phyloP scores from a whole-genome alignment of 352 stramenopile species.

The Phytophthora citricola region DNA sequence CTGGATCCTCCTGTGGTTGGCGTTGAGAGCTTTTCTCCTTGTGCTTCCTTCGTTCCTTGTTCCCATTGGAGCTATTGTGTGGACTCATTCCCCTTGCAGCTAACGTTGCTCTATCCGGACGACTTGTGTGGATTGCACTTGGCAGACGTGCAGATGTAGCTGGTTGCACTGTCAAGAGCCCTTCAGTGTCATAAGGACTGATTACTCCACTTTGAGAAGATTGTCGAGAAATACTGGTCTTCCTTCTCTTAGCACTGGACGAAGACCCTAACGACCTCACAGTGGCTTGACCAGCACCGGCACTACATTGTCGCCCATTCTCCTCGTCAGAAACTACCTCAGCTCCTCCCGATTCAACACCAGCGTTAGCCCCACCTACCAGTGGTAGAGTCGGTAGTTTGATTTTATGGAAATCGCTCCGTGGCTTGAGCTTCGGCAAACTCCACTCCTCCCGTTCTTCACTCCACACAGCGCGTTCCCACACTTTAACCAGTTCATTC shows the following conservation, averaged over 20 bases:
- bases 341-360: constrained; percentile 56
- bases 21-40: constrained; percentile 36
- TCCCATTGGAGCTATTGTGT: constrained; percentile 37
- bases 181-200: constrained; percentile 17
- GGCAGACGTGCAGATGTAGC: constrained; percentile 36
- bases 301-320: constrained; percentile 25
- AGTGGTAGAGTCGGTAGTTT: constrained; percentile 64
- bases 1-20: constrained; percentile 29
- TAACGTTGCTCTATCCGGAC: constrained; percentile 6
- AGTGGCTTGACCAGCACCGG: constrained; percentile 33
- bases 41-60: constrained; percentile 46
- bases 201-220: constrained; percentile 8
- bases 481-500: constrained; percentile 89
- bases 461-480: constrained; percentile 84
- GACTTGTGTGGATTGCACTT: constrained; percentile 43
- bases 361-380: constrained; percentile 15
- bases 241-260: constrained; percentile 41
- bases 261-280: constrained; percentile 44
- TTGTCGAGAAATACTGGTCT: constrained; percentile 28
- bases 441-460: constrained; percentile 86
- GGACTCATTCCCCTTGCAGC: constrained; percentile 33
- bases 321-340: constrained; percentile 73
- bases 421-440: constrained; percentile 75
- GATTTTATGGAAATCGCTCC: constrained; percentile 84
- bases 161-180: constrained; percentile 1